Evolutionary conservation across 805 yeast genomes (phyloP), one percentile per base, ranked within the genome.

Genomic region (Pichia pseudocactophila): DNA sequence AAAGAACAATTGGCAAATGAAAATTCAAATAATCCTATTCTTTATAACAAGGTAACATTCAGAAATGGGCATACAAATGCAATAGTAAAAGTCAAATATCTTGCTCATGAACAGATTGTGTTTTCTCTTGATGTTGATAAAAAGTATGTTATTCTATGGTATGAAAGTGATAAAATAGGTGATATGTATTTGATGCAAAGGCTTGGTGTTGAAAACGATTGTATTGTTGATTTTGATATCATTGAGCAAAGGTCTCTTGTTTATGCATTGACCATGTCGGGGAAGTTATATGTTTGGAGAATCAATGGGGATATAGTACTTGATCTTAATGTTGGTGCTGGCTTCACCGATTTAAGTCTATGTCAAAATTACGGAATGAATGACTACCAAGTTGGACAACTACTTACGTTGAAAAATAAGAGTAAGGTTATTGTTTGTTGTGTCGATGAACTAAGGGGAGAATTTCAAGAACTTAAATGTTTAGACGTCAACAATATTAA

Each of bases 91-190:
- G 34, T 86, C 20, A 61, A 64, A 31, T 66, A 69, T 27, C 71
- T 80, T 20, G 62, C 69, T 7, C 71, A 76, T 34, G 80, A 68
- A 53, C 77, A 80, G 41, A 56, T 73, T 2, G 63, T 82, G 12
- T 46, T 82, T 8, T 73, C 81, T 45, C 56, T 75, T 26, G 88
- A 82, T 54, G 48, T 39, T 0, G 62, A 56, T 5, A 89, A 92
- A 0, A 57, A 57, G 1, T 74, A 76, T 3, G 20, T 47, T 26
- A 69, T 70, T 15, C 47, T 80, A 2, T 86, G 95, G 95, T 87
- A 86, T 51, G 52, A 77, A 32, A 68, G 77, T 13, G 25, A 42
- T n/a, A 42, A 42, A 22, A 10, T 28, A 7, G 41, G 41, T 12
- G 45, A 37, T n/a, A 42, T 37, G 7, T 19, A 2, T 56, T 78